A percentile compares a stretch with the other conserved stretches of the same genome.
Conservation (phyloP, 2,329 filamentous ascomycete genomes). For the Cladobotryum mycophilum region DNA sequence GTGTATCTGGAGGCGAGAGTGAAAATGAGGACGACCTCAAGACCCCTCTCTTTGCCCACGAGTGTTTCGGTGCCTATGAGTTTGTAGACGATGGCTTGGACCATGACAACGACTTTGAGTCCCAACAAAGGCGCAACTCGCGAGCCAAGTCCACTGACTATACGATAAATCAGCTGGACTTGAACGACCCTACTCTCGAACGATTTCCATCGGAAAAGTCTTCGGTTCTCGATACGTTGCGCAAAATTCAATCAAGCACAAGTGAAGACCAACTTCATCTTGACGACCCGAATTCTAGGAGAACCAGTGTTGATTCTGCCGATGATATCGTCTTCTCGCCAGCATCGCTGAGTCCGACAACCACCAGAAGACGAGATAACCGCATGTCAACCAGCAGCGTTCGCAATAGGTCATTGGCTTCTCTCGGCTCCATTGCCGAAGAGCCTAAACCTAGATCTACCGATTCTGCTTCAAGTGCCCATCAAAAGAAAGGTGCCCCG, state of each 20-base stretch:
- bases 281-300: slow-evolving; percentile 30
- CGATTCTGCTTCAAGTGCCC: neutral
- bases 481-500: slow-evolving; percentile 12
- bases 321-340: slow-evolving; percentile 31
- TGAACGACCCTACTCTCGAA: slow-evolving; percentile 43
- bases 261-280: slow-evolving; percentile 33
- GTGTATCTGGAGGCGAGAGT: slow-evolving; percentile 10
- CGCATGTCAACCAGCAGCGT: slow-evolving; percentile 27
- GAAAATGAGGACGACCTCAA: slow-evolving; percentile 20
- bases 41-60: slow-evolving; percentile 42
- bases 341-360: slow-evolving; percentile 28
- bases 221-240: slow-evolving; percentile 40
- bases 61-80: slow-evolving; percentile 37
- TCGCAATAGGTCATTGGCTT: slow-evolving; percentile 33
- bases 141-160: slow-evolving; percentile 14
- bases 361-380: slow-evolving; percentile 26
- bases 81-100: slow-evolving; percentile 27
- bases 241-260: slow-evolving; percentile 39
- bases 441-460: slow-evolving; percentile 26
- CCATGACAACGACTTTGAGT: slow-evolving; percentile 18
- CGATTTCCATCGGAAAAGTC: slow-evolving; percentile 40
- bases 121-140: slow-evolving; percentile 3
- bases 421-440: slow-evolving; percentile 42
- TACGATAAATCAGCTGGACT: slow-evolving; percentile 23
- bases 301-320: slow-evolving; percentile 31